Evolutionary conservation across 1,139 yeast genomes (phyloP), one percentile per base, ranked within the genome.

Genomic region (Debaryomyces singareniensis): DNA sequence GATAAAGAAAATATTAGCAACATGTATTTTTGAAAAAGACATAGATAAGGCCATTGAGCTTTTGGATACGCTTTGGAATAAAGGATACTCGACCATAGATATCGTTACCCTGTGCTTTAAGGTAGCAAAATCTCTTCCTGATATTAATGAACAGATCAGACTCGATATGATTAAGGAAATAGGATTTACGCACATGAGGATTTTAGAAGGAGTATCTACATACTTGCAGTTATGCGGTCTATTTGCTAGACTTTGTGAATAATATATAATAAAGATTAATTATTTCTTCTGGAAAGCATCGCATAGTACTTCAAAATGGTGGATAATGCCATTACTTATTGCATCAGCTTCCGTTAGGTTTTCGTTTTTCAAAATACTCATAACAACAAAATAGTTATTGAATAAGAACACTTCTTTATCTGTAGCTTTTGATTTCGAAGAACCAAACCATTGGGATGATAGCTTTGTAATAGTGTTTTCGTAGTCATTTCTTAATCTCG

Each of bases 21-120:
- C 71, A 30, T 74, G 81, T 16, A 71, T 77, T 27, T 35, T 38
- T n/a, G 51, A 44, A 10, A 68, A 78, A 13, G 47, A 61, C 30
- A 68, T 86, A 21, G 94, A 87, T 35, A 72, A 65, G 5, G 83
- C 95, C 0, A 49, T 87, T n/a, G 75, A 62, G 5, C 68, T 75
- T 34, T 67, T 93, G 39, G 77, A 75, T 35, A 63, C 66, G 24
- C 66, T 91, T 23, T 89, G 96, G 96, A 68, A 61, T 20, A 85
- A 84, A 49, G 99, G 99, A 3, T 93, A 91, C 52, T 79, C 93
- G 5, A 93, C 96, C 0, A 83, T 87, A 18, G 99, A 91, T 56
- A 85, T 91, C 26, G 87, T 87, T 5, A 80, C 95, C 2, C 89
- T 95, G 38, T 74, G 91, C 46, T 91, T 91, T 58, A 74, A 84